A percentile compares a stretch with the other conserved stretches of the same genome.
Conservation (phyloP, 1,139 yeast genomes). For the Suhomyces bokatorum region DNA sequence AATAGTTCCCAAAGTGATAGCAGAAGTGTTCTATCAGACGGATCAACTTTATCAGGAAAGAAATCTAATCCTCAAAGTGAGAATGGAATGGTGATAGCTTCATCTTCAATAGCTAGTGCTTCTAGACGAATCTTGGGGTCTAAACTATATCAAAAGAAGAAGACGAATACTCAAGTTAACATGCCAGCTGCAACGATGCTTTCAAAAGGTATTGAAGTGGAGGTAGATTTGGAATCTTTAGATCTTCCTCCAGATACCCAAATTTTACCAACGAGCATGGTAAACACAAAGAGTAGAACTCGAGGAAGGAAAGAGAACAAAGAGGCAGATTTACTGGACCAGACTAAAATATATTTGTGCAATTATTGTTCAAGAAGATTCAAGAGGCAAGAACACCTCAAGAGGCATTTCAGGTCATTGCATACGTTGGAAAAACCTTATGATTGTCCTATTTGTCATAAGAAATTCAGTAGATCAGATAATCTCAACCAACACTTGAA, state of each 20-base stretch:
- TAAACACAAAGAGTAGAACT: constrained; percentile 38
- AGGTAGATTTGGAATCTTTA: constrained; percentile 42
- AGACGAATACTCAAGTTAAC: constrained; percentile 15
- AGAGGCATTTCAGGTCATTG: constrained; percentile 72
- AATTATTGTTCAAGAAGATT: constrained; percentile 61
- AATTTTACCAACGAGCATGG: constrained; percentile 36
- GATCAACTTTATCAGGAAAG: background rate
- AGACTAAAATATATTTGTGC: constrained; percentile 43
- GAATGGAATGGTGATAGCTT: constrained; percentile 2
- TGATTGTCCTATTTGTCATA: constrained; percentile 67
- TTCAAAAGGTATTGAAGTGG: constrained; percentile 40
- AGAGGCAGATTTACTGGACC: constrained; percentile 46
- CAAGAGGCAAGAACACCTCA: constrained; percentile 77
- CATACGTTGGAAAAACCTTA: constrained; percentile 77
- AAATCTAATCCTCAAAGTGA: background rate
- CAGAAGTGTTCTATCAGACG: constrained; percentile 14
- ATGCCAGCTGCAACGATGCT: constrained; percentile 28
- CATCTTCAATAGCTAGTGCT: constrained; percentile 34
- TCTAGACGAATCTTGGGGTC: constrained; percentile 45
- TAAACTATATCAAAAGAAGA: constrained; percentile 33
- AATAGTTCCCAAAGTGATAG: constrained; percentile 15
- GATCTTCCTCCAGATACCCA: constrained; percentile 46
- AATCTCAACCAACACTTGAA: constrained; percentile 75
- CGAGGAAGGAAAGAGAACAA: constrained; percentile 51
- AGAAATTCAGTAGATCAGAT: constrained; percentile 74